phyloP scores from a whole-genome alignment of 208 protist genomes.

The Crithidia fasciculata region DNA sequence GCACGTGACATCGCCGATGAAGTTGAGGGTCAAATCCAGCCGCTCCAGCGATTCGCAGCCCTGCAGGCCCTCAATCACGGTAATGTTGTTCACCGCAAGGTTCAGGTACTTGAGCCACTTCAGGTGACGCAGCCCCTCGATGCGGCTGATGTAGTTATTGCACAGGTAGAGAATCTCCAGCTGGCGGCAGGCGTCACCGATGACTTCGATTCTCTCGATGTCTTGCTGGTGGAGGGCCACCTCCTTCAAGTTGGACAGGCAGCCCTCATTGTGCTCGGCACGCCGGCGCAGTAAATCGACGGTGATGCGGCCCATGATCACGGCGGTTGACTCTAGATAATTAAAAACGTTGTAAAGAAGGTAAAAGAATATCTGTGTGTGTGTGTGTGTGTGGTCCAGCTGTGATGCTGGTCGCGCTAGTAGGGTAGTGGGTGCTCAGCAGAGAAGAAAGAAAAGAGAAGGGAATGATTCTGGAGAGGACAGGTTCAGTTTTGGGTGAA shows the following conservation, averaged over 20 bases:
- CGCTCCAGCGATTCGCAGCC: constrained; percentile 94
- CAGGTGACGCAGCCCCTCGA: constrained; percentile 95
- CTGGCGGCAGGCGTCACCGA: constrained; percentile 85
- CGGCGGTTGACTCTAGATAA: no score
- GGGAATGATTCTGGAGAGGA: no score
- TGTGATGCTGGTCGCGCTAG: no score
- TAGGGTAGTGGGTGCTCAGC: no score
- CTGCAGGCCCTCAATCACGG: constrained; percentile 92
- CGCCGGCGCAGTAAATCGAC: constrained; percentile 93
- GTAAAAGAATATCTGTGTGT: neutral
- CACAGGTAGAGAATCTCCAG: constrained; percentile 97
- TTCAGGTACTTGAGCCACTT: constrained; percentile 98
- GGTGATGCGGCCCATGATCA: constrained; percentile 82
- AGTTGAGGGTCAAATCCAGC: constrained; percentile 98
- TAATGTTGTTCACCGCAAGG: constrained; percentile 97
- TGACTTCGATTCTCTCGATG: constrained; percentile 92
- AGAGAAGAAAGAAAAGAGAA: no score
- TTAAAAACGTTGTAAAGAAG: no score
- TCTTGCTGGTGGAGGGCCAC: constrained; percentile 97
- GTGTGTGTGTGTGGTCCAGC: neutral
- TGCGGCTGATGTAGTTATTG: constrained; percentile 96
- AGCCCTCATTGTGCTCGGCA: constrained; percentile 97
- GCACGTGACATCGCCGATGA: constrained; percentile 89
- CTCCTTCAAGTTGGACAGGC: constrained; percentile 94
- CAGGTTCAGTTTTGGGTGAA: no score